Conservation (phyloP, 306 rosid genomes). For the Fragaria vesca region DNA sequence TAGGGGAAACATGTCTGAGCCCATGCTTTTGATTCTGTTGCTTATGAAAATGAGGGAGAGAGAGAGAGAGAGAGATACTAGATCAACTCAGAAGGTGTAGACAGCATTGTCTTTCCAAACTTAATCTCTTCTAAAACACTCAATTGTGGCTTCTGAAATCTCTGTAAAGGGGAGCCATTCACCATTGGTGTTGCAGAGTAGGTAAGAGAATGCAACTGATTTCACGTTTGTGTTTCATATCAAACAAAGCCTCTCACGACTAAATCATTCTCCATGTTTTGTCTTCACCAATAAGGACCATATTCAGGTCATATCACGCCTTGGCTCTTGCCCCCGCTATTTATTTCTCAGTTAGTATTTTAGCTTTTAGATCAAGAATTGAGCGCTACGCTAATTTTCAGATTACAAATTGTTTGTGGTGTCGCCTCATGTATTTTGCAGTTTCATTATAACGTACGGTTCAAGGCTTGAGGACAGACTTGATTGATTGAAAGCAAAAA, state of each 20-base stretch:
- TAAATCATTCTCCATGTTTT: slow-evolving; percentile 51
- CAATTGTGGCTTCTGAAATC: neutral
- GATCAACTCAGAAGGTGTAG: slow-evolving; percentile 13
- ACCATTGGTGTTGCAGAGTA: slow-evolving; percentile 26
- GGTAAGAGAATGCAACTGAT: slow-evolving; percentile 30
- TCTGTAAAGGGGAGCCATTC: slow-evolving; percentile 10
- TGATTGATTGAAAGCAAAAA: no score
- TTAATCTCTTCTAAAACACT: neutral
- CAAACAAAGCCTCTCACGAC: slow-evolving; percentile 55
- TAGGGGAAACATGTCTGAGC: slow-evolving; percentile 57
- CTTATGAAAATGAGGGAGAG: slow-evolving; percentile 25
- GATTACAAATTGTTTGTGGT: no score
- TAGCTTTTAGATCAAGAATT: neutral
- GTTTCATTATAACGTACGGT: no score
- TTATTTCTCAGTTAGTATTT: slow-evolving; percentile 5
- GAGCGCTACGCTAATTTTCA: neutral
- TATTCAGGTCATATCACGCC: slow-evolving; percentile 17
- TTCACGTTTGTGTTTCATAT: slow-evolving; percentile 54
- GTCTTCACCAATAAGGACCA: slow-evolving; percentile 52
- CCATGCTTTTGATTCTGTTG: slow-evolving; percentile 62
- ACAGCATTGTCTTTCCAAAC: slow-evolving; percentile 11
- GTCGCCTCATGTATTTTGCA: no score
- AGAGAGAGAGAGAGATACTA: slow-evolving; percentile 6
- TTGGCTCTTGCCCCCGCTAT: slow-evolving; percentile 5
- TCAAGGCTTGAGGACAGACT: no score